Base-by-base conservation (phyloP, 495 filamentous ascomycete species). In the Mycothermus thermophilus region DNA sequence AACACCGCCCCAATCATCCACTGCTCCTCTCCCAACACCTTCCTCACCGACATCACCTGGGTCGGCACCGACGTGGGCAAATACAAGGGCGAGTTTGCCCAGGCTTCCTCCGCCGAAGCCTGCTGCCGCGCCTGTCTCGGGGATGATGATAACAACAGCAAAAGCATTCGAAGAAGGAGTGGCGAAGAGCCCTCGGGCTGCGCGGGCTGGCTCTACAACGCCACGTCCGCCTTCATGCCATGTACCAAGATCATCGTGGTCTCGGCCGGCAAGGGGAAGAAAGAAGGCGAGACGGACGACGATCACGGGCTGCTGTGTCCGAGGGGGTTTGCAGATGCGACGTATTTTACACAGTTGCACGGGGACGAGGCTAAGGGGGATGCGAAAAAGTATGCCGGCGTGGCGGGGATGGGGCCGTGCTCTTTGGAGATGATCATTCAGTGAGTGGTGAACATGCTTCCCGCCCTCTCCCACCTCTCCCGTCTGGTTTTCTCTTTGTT, bases 91-190 rank as follows among this genome's bases (percentile, higher is more conserved):
- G 14, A 18, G 9, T 42, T 42, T 35, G 28, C 21, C n/a, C 10
- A 23, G 8, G 20, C 44, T 8, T 18, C 27, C 8, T 37, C 46
- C 0, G 32, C 42, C 8, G 23, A 39, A 8, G 35, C 13, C 12
- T 55, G 52, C 46, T 55, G 52, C 40, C 27, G 18, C 2, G 5
- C 9, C 0, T 53, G 52, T 35, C 34, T 27, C n/a, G n/a, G n/a
- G n/a, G n/a, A n/a, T n/a, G 22, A 6, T 6, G 22, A 25, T 11
- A 25, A 25, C 11, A 11, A 6, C 22, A 11, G 6, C 6, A n/a
- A n/a, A n/a, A n/a, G n/a, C n/a, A n/a, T n/a, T n/a, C n/a, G n/a
- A n/a, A n/a, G n/a, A n/a, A n/a, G n/a, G n/a, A n/a, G n/a, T n/a
- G n/a, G n/a, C n/a, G n/a, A n/a, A n/a, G n/a, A n/a, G n/a, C 22